Conservation (phyloP, 306 rosid genomes). For the Vigna radiata region DNA sequence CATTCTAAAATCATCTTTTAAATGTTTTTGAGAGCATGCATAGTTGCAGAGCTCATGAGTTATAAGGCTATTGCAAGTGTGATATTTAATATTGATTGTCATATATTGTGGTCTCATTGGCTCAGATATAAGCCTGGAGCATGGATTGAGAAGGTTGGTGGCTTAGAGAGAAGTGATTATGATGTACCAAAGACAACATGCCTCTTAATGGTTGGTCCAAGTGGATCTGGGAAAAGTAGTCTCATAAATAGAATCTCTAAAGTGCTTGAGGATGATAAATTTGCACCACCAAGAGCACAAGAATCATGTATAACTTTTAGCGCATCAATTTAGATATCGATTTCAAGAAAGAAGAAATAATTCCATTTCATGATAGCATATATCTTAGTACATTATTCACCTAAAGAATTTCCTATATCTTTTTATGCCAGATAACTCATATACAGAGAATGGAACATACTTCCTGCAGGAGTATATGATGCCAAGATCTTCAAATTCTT, state of each 20-base stretch:
- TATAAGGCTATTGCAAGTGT: conserved; percentile 28
- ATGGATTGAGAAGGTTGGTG: conserved; percentile 64
- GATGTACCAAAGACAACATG: conserved; percentile 78
- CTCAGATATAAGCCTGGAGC: conserved; percentile 84
- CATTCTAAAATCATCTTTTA: conserved; percentile 29
- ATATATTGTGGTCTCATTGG: conserved; percentile 42
- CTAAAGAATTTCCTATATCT: conserved; percentile 13
- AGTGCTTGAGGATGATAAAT: conserved; percentile 73
- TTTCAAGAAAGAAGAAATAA: conserved; percentile 27
- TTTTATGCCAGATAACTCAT: conserved; percentile 65
- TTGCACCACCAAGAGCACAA: conserved; percentile 79
- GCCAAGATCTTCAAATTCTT: conserved; percentile 67
- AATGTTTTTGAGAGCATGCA: conserved; percentile 6
- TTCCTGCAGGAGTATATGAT: conserved; percentile 89
- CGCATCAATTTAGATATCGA: conserved; percentile 12
- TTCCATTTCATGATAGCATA: conserved; percentile 10
- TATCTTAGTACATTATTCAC: conserved; percentile 28
- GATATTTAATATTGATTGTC: conserved; percentile 31
- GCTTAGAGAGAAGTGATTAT: conserved; percentile 60
- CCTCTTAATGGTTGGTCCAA: conserved; percentile 82
- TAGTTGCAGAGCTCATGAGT: background rate
- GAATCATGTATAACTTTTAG: conserved; percentile 67
- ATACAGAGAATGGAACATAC: conserved; percentile 73
- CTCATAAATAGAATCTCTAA: conserved; percentile 80
- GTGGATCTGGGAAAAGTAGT: conserved; percentile 88